Percentiles rank a stretch among this genome's conserved stretches.
phyloP scores from a whole-genome alignment of 768 basidiomycete species.

The Lentinula detonsa region DNA sequence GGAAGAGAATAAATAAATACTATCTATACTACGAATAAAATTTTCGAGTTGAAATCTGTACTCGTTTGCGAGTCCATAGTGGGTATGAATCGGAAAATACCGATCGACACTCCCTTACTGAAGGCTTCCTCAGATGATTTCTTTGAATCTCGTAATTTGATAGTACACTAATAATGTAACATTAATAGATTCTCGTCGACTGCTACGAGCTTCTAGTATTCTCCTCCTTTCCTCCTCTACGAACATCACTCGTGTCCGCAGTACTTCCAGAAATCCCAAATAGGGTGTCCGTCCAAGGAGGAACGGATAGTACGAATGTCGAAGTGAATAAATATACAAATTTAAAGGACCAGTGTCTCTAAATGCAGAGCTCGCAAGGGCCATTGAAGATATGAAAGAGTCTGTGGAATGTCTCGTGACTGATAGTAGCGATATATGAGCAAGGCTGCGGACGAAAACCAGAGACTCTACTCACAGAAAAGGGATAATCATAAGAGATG shows the following conservation, averaged over 20 bases:
- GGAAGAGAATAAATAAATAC: not conserved
- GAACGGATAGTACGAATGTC: not conserved
- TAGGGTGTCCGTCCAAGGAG: not conserved
- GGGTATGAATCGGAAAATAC: too few relatives aligned
- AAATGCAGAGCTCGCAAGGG: not conserved
- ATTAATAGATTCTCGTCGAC: not conserved
- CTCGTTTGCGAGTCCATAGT: too few relatives aligned
- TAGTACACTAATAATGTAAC: not conserved
- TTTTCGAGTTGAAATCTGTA: not conserved
- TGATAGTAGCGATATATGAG: not conserved
- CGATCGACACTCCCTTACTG: too few relatives aligned
- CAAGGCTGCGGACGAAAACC: not conserved
- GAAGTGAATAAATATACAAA: not conserved
- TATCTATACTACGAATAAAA: not conserved
- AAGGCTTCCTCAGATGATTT: not conserved
- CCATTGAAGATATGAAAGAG: not conserved
- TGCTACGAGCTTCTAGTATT: not conserved
- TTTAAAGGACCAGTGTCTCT: not conserved
- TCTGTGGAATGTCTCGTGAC: not conserved
- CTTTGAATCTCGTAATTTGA: not conserved
- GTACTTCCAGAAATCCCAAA: not conserved
- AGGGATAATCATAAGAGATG: not conserved
- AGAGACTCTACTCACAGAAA: not conserved
- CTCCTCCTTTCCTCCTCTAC: not conserved
- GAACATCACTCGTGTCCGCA: not conserved